phyloP scores from a whole-genome alignment of 164 flowering plant genomes.

The Liriodendron chinense region DNA sequence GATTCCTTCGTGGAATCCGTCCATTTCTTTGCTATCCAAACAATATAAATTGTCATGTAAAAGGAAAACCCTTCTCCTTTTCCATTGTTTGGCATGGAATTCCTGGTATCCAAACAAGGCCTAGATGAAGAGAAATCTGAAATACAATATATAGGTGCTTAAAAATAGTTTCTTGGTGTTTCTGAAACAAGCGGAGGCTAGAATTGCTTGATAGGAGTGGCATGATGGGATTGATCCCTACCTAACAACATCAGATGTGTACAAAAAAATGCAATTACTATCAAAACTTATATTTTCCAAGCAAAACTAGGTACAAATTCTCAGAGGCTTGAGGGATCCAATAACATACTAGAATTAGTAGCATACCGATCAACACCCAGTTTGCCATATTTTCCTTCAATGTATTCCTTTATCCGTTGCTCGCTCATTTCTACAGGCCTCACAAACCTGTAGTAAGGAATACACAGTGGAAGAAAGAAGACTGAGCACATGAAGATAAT shows the following conservation, averaged over 20 bases:
- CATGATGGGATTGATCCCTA: not conserved
- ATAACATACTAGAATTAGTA: not conserved
- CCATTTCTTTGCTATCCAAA: too few relatives aligned
- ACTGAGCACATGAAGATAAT: not conserved
- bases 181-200: not conserved
- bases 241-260: not conserved
- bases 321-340: not conserved
- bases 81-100: too few relatives aligned
- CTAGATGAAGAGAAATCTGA: too few relatives aligned
- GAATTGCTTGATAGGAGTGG: not conserved
- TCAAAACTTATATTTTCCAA: too few relatives aligned
- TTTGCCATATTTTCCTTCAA: slow-evolving; percentile 93
- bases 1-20: too few relatives aligned
- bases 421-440: slow-evolving; percentile 82
- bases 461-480: not conserved
- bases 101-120: too few relatives aligned
- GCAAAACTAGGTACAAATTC: too few relatives aligned
- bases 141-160: too few relatives aligned
- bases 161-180: too few relatives aligned
- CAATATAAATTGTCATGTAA: too few relatives aligned
- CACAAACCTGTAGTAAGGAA: slow-evolving; percentile 63
- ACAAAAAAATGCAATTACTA: too few relatives aligned
- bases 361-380: slow-evolving; percentile 87
- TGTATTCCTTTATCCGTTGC: slow-evolving; percentile 61
- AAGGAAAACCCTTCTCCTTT: too few relatives aligned